phyloP scores from a whole-genome alignment of 805 yeast species.

The Myxozyma kluyveri region DNA sequence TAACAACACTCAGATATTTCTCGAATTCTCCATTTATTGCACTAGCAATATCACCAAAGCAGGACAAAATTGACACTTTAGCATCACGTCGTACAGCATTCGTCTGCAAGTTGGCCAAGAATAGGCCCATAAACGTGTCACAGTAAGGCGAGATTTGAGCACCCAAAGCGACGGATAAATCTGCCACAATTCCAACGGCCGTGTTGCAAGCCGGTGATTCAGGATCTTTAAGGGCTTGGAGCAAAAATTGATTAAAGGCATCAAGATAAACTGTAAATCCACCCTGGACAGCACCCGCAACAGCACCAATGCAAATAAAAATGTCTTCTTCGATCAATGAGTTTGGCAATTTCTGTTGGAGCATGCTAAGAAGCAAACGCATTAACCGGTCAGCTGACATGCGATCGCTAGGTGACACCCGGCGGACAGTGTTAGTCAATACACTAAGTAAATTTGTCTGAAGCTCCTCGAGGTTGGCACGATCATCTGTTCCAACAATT shows the following conservation, averaged over 20 bases:
- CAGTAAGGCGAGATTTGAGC: constrained; percentile 68
- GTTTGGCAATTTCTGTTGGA: constrained; percentile 61
- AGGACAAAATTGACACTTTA: constrained; percentile 82
- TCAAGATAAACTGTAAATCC: constrained; percentile 74
- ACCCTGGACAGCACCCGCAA: constrained; percentile 75
- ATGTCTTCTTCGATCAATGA: constrained; percentile 91
- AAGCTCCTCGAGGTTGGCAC: constrained; percentile 73
- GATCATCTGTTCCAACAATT: constrained; percentile 64
- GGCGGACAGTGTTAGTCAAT: constrained; percentile 77
- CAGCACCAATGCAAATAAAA: constrained; percentile 84
- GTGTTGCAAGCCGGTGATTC: constrained; percentile 77
- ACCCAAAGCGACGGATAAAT: constrained; percentile 86
- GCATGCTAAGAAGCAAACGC: constrained; percentile 73
- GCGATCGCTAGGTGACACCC: constrained; percentile 56
- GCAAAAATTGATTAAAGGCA: constrained; percentile 77
- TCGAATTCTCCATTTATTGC: constrained; percentile 75
- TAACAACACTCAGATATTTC: constrained; percentile 74
- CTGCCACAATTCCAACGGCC: constrained; percentile 94
- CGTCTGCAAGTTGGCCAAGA: constrained; percentile 65
- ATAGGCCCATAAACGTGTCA: constrained; percentile 75
- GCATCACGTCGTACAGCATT: constrained; percentile 64
- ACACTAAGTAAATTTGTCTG: constrained; percentile 76
- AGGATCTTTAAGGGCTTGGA: constrained; percentile 72
- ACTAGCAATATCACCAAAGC: constrained; percentile 94
- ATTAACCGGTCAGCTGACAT: constrained; percentile 76